Percentiles rank a stretch among this genome's conserved stretches.
phyloP scores from a whole-genome alignment of 2,329 filamentous ascomycete species.

The Microsporum ferrugineum region DNA sequence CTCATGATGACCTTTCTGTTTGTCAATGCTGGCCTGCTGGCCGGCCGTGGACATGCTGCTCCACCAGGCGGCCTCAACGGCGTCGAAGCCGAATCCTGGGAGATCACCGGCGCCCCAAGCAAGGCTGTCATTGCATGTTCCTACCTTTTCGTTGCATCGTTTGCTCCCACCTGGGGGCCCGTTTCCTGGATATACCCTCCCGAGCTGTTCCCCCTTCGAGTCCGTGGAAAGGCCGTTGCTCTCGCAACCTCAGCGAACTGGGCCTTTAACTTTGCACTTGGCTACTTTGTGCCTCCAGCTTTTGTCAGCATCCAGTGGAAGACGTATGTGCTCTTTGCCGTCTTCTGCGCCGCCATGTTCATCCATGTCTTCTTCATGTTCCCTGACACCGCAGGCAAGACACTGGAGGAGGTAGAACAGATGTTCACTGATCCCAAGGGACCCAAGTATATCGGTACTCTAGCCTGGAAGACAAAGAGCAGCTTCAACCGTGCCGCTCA shows the following conservation, averaged over 20 bases:
- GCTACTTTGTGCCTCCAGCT: conserved; percentile 47
- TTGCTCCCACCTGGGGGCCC: conserved; percentile 53
- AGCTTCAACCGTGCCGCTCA: conserved; percentile 21
- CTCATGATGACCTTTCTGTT: conserved; percentile 47
- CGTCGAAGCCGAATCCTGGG: conserved; percentile 30
- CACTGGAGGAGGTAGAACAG: conserved; percentile 64
- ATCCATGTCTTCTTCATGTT: conserved; percentile 57
- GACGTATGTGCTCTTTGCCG: conserved; percentile 64
- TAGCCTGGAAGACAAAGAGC: conserved; percentile 30
- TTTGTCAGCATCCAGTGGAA: conserved; percentile 49
- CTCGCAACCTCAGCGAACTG: conserved; percentile 52
- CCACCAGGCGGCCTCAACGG: conserved; percentile 18
- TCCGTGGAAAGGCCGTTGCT: conserved; percentile 53
- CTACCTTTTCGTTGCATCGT: conserved; percentile 61
- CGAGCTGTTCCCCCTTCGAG: conserved; percentile 51
- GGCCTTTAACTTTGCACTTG: conserved; percentile 47
- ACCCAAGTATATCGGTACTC: conserved; percentile 27
- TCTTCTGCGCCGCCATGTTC: conserved; percentile 57
- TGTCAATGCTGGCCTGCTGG: conserved; percentile 34
- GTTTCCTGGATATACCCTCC: conserved; percentile 50
- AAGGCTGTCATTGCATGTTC: conserved; percentile 56
- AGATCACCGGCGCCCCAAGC: conserved; percentile 34
- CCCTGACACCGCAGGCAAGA: conserved; percentile 61
- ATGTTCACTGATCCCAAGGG: conserved; percentile 46
- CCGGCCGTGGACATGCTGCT: conserved; percentile 32